phyloP scores from a whole-genome alignment of 345 rosid species.

The Populus deltoides region DNA sequence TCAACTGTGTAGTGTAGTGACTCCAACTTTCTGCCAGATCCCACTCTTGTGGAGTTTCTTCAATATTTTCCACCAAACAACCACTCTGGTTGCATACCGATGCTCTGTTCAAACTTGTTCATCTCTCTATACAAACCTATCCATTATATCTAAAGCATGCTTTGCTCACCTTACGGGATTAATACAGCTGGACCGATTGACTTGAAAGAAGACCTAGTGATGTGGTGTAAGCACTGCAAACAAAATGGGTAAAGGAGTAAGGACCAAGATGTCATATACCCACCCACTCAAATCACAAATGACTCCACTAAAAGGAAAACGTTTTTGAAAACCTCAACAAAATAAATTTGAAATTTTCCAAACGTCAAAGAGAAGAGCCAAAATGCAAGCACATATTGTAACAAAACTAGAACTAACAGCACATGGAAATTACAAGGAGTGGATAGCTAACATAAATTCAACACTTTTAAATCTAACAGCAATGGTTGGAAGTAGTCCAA shows the following conservation, averaged over 20 bases:
- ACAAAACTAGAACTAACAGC: not conserved
- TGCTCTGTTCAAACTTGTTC: not conserved
- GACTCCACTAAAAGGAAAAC: not conserved
- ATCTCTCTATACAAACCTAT: conserved; percentile 2
- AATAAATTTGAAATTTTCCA: not conserved
- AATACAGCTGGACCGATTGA: conserved; percentile 28
- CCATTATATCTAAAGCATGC: conserved; percentile 6
- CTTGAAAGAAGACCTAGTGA: conserved; percentile 42
- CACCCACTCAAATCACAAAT: not conserved
- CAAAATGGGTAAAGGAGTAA: conserved; percentile 6
- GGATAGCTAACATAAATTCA: not conserved
- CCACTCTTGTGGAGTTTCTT: conserved; percentile 8
- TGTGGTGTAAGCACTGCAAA: conserved; percentile 66
- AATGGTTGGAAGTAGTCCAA: not conserved
- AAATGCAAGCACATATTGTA: not conserved
- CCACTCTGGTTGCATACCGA: not conserved
- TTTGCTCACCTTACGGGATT: conserved; percentile 40
- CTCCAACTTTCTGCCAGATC: conserved; percentile 6
- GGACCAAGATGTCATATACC: conserved; percentile 5
- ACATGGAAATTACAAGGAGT: not conserved
- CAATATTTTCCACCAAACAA: not conserved
- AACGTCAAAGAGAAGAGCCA: not conserved
- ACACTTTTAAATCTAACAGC: not conserved
- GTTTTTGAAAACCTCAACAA: not conserved
- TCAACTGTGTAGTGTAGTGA: not conserved